Base-by-base conservation (phyloP, 2,329 filamentous ascomycete genomes). In the Colletotrichum tropicicola region DNA sequence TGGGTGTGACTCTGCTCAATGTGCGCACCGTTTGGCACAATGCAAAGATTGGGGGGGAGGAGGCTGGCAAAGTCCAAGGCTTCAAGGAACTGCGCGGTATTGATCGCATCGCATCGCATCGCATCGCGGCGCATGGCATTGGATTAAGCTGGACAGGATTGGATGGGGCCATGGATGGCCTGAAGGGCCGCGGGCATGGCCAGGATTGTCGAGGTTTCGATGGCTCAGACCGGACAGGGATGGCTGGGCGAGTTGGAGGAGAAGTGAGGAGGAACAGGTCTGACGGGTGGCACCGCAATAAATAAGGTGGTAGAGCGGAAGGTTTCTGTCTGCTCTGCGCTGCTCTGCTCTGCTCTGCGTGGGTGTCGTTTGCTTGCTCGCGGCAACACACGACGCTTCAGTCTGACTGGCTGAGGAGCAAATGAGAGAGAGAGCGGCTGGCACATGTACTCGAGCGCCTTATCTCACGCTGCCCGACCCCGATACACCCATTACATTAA, bases 201-300 rank as follows among this genome's bases (percentile, higher is more conserved):
- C 56, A 55, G 61, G 56, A 65, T 60, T 54, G 48, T 47, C 13
- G 61, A 54, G 56, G 61, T 61, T 64, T 65, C 61, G 61, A 65
- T 48, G 48, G 61, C 61, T 60, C 57, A 44, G 49, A 54, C 48
- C 49, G 56, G 56, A 55, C 61, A 61, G 41, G 56, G 56, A 65
- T 65, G 25, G 92, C 61, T 54, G 61, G 56, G 35, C 56, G 48
- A 61, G 43, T 65, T 45, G 32, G 57, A 54, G 44, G 56, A 51
- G 48, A 54, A 43, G 43, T 41, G 56, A 37, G 47, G 55, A 59
- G 39, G 55, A 43, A 9, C 23, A 21, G 55, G 60, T 45, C 19
- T 41, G 37, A 19, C 49, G 54, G 39, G 47, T 47, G 55, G 47
- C 39, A 45, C 35, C 28, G 37, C 44, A 44, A 19, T 51, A 30